These are phyloP conservation scores for Trichoderma asperellum DNA, from an alignment of 2,329 filamentous ascomycete species.

Conservation along the genomic window DNA sequence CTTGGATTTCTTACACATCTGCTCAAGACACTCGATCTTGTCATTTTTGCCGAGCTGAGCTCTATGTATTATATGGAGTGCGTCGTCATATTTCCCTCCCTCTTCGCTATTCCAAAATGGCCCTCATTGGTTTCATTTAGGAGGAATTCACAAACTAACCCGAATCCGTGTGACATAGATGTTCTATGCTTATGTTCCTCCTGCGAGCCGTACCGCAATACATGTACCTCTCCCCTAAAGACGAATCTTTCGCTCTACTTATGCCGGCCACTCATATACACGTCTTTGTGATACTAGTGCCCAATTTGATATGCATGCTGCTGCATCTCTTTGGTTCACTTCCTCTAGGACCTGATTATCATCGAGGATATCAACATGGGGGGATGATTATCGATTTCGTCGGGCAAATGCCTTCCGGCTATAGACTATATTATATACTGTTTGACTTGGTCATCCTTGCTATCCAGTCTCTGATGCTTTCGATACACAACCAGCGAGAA, in stretches of 20 bases:
- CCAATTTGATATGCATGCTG: constrained; percentile 64
- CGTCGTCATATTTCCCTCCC: not conserved
- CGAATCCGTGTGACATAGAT: constrained; percentile 48
- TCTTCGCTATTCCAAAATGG: not conserved
- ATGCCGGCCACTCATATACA: constrained; percentile 61
- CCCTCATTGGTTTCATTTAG: not conserved
- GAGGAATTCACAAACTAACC: not conserved
- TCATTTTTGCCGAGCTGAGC: constrained; percentile 67
- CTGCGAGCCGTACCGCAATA: constrained; percentile 63
- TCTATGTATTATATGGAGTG: constrained; percentile 73
- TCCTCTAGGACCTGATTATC: constrained; percentile 61
- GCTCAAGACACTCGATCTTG: constrained; percentile 62
- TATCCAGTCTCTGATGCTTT: constrained; percentile 66
- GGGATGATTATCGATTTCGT: constrained; percentile 70
- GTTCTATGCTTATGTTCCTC: constrained; percentile 65
- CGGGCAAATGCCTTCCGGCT: constrained; percentile 65
- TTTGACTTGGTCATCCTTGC: constrained; percentile 60
- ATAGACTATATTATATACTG: constrained; percentile 57
- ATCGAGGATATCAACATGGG: constrained; percentile 68
- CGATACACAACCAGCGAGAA: constrained; percentile 64
- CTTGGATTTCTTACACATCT: constrained; percentile 64
- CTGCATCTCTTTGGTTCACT: constrained; percentile 61
- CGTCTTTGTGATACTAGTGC: constrained; percentile 60
- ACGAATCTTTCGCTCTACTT: constrained; percentile 58
- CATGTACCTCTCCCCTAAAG: constrained; percentile 66